Conservation (phyloP, 176 grass and related monocot genomes). For the Ensete ventricosum region DNA sequence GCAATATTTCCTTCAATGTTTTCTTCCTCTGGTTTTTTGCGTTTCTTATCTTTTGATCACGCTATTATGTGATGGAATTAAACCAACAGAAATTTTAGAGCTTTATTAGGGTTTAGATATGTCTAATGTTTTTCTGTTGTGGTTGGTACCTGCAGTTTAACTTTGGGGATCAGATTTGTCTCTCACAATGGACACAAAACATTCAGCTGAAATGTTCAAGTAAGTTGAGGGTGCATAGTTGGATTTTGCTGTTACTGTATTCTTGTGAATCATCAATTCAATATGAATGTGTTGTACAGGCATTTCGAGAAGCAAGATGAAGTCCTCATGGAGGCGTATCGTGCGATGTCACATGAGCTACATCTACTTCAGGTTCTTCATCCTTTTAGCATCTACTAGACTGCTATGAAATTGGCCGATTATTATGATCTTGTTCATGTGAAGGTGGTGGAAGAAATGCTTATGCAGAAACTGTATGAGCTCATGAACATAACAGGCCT, state of each 20-base stretch:
- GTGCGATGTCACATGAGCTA: conserved; percentile 62
- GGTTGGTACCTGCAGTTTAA: no score
- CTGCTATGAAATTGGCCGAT: not conserved
- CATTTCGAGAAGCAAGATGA: conserved; percentile 85
- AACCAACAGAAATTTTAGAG: no score
- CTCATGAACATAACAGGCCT: conserved; percentile 55
- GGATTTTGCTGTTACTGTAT: not conserved
- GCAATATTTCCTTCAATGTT: no score
- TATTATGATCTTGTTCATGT: conserved; percentile 1
- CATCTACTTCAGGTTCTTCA: conserved; percentile 52
- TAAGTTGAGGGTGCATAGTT: conserved; percentile 20
- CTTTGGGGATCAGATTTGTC: not conserved
- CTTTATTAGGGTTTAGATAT: no score
- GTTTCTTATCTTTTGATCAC: no score
- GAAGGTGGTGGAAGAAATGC: conserved; percentile 84
- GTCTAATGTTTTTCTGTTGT: not conserved
- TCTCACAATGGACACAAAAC: conserved; percentile 50
- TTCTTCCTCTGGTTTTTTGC: no score
- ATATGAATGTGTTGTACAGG: conserved; percentile 26
- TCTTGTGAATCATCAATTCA: conserved; percentile 1
- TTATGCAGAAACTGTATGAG: conserved; percentile 72
- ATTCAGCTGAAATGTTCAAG: conserved; percentile 56
- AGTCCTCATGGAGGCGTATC: conserved; percentile 52
- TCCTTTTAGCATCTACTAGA: not conserved
- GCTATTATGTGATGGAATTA: no score